These are phyloP conservation scores for Erigeron canadensis DNA, from an alignment of 129 eudicot species.

Conservation along the genomic window DNA sequence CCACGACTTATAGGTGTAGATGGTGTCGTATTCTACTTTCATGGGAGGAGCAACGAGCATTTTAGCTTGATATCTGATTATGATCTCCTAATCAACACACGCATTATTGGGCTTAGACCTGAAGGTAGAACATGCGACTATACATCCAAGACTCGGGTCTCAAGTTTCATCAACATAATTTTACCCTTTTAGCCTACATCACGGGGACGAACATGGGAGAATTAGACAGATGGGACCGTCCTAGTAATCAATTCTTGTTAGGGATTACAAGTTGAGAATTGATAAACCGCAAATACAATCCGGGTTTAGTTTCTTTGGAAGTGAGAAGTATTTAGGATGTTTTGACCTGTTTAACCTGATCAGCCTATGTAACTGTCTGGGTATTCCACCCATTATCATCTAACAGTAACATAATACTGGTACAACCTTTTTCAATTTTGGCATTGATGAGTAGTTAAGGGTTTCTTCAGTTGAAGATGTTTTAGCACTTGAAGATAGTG, in stretches of 20 bases:
- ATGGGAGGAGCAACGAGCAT: constrained; percentile 42
- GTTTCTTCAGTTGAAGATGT: constrained; percentile 90
- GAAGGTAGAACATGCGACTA: constrained; percentile 43
- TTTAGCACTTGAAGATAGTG: constrained; percentile 91
- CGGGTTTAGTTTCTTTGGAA: no score
- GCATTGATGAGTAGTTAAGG: constrained; percentile 86
- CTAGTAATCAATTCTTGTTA: no score
- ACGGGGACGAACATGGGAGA: no score
- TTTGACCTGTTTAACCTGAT: neutral
- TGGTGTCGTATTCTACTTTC: constrained; percentile 47
- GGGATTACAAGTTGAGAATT: no score
- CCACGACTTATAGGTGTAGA: constrained; percentile 55
- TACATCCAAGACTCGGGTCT: constrained; percentile 47
- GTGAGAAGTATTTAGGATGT: neutral
- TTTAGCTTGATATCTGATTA: constrained; percentile 41
- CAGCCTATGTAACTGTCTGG: neutral
- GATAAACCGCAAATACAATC: no score
- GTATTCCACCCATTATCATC: neutral
- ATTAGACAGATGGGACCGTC: no score
- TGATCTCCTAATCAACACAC: constrained; percentile 46
- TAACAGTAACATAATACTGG: no score
- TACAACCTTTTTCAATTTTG: constrained; percentile 4
- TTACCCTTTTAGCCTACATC: no score
- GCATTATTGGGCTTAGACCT: constrained; percentile 43
- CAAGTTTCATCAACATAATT: constrained; percentile 34